These are phyloP conservation scores for Fistulifera solaris DNA, from an alignment of 108 stramenopile species.

Conservation along the genomic window DNA sequence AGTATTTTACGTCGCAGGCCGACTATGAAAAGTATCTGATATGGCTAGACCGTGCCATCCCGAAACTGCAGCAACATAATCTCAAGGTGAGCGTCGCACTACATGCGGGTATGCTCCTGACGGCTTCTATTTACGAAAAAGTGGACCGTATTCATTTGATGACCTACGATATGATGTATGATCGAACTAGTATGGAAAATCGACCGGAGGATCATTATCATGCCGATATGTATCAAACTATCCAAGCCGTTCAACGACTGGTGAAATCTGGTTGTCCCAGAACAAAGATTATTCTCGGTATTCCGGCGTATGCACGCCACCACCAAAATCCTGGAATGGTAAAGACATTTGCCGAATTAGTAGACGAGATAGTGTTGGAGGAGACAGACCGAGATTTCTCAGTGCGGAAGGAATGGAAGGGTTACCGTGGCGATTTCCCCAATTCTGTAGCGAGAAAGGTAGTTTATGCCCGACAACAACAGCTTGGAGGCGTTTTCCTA, in stretches of 20 bases:
- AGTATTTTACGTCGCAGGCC: constrained; percentile 18
- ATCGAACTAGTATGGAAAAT: not conserved
- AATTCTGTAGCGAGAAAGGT: constrained; percentile 35
- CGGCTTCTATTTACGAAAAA: constrained; percentile 15
- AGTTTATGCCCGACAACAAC: constrained; percentile 19
- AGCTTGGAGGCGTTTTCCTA: constrained; percentile 51
- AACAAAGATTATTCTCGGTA: constrained; percentile 50
- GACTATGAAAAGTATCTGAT: constrained; percentile 28
- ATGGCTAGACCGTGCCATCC: constrained; percentile 3
- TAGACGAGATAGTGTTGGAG: constrained; percentile 21
- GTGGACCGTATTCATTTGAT: constrained; percentile 60
- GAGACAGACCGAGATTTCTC: constrained; percentile 6
- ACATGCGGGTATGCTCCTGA: constrained; percentile 30
- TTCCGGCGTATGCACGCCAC: constrained; percentile 62
- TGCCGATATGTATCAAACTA: constrained; percentile 1
- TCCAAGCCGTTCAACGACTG: constrained; percentile 5
- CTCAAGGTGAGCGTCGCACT: constrained; percentile 26
- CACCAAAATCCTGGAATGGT: constrained; percentile 25
- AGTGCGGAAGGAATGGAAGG: constrained; percentile 19
- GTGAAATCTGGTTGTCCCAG: constrained; percentile 14
- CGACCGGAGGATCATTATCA: constrained; percentile 4
- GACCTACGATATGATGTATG: constrained; percentile 58
- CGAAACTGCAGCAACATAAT: not conserved
- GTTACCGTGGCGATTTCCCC: constrained; percentile 48
- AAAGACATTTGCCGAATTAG: constrained; percentile 54